phyloP scores from a whole-genome alignment of 441 rosid genomes.

The Capsella rubella region DNA sequence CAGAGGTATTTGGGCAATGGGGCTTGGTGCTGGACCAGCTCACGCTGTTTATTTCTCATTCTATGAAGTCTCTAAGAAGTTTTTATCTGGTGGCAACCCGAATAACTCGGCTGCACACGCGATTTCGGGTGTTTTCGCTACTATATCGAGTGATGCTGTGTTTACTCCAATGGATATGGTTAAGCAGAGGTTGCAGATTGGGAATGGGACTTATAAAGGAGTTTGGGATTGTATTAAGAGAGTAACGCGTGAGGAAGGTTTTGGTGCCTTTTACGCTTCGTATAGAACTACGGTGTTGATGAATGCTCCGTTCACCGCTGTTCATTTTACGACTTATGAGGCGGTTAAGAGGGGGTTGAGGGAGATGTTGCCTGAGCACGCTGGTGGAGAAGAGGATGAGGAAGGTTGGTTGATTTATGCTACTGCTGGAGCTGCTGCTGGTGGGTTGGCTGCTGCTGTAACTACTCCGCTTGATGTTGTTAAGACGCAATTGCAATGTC shows the following conservation, averaged over 20 bases:
- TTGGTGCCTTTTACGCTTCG: constrained; percentile 69
- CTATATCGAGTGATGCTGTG: constrained; percentile 65
- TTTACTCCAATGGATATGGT: constrained; percentile 92
- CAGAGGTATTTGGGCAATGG: constrained; percentile 94
- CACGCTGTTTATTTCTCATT: constrained; percentile 91
- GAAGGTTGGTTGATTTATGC: constrained; percentile 58
- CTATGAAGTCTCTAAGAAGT: constrained; percentile 73
- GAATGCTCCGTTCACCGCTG: constrained; percentile 61
- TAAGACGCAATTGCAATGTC: constrained; percentile 74
- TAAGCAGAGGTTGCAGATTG: constrained; percentile 51
- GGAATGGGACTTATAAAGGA: constrained; percentile 63
- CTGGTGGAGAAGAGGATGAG: constrained; percentile 51
- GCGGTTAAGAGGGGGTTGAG: constrained; percentile 54
- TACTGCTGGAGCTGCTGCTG: constrained; percentile 69
- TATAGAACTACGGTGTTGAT: constrained; percentile 61
- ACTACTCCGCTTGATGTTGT: constrained; percentile 72
- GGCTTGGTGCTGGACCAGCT: constrained; percentile 94
- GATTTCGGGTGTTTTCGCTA: constrained; percentile 66
- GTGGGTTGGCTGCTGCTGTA: constrained; percentile 60
- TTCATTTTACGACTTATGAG: constrained; percentile 68
- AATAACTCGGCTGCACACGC: constrained; percentile 79
- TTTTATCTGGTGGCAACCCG: constrained; percentile 65
- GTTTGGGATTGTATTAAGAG: constrained; percentile 59
- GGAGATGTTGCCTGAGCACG: constrained; percentile 55
- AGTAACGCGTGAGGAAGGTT: constrained; percentile 58